These are phyloP conservation scores for Conidiobolus incongruus DNA, from an alignment of 371 early-diverging fungal species.

Conservation along the genomic window DNA sequence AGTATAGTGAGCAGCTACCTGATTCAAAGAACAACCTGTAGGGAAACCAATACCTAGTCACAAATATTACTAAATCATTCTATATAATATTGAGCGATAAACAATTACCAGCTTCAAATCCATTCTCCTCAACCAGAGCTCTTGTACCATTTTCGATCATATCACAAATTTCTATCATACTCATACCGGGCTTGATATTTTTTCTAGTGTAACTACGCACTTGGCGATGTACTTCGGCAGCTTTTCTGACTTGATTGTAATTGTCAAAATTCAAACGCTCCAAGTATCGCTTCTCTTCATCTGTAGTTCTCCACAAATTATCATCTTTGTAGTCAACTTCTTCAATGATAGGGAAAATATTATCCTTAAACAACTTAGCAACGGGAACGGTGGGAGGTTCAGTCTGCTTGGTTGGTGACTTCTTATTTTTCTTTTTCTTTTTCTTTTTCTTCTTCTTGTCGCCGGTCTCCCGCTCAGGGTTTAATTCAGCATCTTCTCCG, in stretches of 20 bases:
- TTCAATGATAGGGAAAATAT: slow-evolving; percentile 48
- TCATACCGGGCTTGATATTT: slow-evolving; percentile 91
- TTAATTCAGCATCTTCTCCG: too few relatives aligned
- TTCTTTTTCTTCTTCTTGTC: slow-evolving; percentile 7
- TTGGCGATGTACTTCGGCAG: slow-evolving; percentile 84
- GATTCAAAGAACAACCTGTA: slow-evolving; percentile 94
- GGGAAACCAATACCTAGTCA: slow-evolving; percentile 99
- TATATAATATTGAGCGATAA: too few relatives aligned
- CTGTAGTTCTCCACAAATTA: slow-evolving; percentile 49
- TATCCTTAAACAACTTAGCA: slow-evolving; percentile 38
- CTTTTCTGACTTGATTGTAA: slow-evolving; percentile 64
- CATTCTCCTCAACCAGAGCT: slow-evolving; percentile 75
- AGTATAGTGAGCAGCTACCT: slow-evolving; percentile 98
- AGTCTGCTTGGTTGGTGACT: slow-evolving; percentile 17
- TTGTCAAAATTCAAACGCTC: slow-evolving; percentile 35
- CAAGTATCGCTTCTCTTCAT: slow-evolving; percentile 53
- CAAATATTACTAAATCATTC: too few relatives aligned
- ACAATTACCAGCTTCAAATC: slow-evolving; percentile 76
- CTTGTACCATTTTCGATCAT: slow-evolving; percentile 94
- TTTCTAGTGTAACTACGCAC: slow-evolving; percentile 67
- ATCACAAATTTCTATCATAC: slow-evolving; percentile 83
- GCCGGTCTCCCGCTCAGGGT: too few relatives aligned
- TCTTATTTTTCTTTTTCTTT: slow-evolving; percentile 8
- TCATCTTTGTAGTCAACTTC: slow-evolving; percentile 53
- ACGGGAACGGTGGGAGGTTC: slow-evolving; percentile 57